A percentile compares a stretch with the other conserved stretches of the same genome.
Conservation (phyloP, 495 filamentous ascomycete genomes). For the Aspergillus egyptiacus region DNA sequence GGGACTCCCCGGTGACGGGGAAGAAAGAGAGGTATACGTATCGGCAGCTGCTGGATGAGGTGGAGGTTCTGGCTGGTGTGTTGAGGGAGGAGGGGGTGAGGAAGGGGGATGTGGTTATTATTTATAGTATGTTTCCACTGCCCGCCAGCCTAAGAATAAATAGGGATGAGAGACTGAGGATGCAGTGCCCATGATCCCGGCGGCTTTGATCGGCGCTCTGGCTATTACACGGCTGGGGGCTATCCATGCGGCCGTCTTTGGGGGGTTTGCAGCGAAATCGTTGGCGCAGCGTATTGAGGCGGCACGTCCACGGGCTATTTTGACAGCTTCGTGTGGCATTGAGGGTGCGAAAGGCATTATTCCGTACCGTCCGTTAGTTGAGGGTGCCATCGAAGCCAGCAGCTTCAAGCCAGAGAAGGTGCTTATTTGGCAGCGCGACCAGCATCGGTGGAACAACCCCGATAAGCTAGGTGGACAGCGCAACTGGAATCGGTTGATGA, state of each 20-base stretch:
- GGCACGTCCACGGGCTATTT: conserved; percentile 63
- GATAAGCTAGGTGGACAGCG: conserved; percentile 60
- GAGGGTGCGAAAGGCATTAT: conserved; percentile 76
- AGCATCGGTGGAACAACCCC: conserved; percentile 65
- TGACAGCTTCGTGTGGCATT: conserved; percentile 90
- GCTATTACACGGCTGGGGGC: conserved; percentile 78
- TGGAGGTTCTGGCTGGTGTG: conserved; percentile 77
- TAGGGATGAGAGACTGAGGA: background rate
- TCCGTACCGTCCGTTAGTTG: conserved; percentile 64
- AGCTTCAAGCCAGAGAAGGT: conserved; percentile 58
- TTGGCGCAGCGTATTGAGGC: conserved; percentile 87
- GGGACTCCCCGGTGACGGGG: conserved; percentile 82
- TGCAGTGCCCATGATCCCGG: conserved; percentile 92
- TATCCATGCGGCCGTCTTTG: conserved; percentile 88
- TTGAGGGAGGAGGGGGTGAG: conserved; percentile 75
- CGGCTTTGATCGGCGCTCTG: conserved; percentile 76
- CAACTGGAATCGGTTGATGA: conserved; percentile 71
- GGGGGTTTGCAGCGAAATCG: conserved; percentile 76
- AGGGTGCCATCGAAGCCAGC: conserved; percentile 56
- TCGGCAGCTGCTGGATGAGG: conserved; percentile 67
- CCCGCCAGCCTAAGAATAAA: no score
- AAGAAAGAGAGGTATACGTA: conserved; percentile 69
- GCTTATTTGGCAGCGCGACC: conserved; percentile 73
- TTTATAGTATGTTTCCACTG: conserved; percentile 63
- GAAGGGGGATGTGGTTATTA: conserved; percentile 84